Percentiles rank a stretch among this genome's conserved stretches.
phyloP scores from a whole-genome alignment of 1,284 basidiomycete genomes.

The Sporisorium exsertum region DNA sequence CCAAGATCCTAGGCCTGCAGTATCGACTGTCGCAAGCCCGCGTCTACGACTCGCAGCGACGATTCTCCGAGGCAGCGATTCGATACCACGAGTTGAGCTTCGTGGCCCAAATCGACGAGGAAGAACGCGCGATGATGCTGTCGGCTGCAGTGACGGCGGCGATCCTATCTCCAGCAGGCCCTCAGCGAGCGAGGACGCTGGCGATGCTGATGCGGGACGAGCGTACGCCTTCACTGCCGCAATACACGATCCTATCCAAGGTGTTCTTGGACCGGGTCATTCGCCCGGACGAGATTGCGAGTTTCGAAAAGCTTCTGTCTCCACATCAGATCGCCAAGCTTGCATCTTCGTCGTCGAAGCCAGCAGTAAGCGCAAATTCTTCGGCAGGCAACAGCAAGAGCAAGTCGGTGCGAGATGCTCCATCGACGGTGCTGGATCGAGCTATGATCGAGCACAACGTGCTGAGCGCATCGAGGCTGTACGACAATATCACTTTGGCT shows the following conservation, averaged over 20 bases:
- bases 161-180: conserved; percentile 96
- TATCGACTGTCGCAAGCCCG: conserved; percentile 76
- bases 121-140: conserved; percentile 55
- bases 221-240: conserved; percentile 80
- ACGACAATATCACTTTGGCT: conserved; percentile 56
- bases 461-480: conserved; percentile 84
- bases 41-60: conserved; percentile 88
- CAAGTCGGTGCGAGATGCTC: conserved; percentile 72
- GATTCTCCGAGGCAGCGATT: conserved; percentile 93
- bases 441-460: conserved; percentile 99
- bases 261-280: conserved; percentile 98
- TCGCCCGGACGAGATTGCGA: conserved; percentile 84
- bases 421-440: conserved; percentile 93
- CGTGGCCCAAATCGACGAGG: conserved; percentile 54
- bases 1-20: conserved; percentile 50
- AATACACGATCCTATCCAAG: conserved; percentile 90
- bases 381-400: not conserved
- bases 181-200: conserved; percentile 89
- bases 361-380: not conserved
- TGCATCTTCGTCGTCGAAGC: conserved; percentile 68
- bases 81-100: conserved; percentile 86
- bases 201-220: conserved; percentile 94
- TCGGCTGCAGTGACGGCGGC: conserved; percentile 92
- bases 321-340: conserved; percentile 93
- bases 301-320: conserved; percentile 87